Evolutionary conservation across 331 rosid genomes (phyloP).

Genomic region (Prunus yedoensis): DNA sequence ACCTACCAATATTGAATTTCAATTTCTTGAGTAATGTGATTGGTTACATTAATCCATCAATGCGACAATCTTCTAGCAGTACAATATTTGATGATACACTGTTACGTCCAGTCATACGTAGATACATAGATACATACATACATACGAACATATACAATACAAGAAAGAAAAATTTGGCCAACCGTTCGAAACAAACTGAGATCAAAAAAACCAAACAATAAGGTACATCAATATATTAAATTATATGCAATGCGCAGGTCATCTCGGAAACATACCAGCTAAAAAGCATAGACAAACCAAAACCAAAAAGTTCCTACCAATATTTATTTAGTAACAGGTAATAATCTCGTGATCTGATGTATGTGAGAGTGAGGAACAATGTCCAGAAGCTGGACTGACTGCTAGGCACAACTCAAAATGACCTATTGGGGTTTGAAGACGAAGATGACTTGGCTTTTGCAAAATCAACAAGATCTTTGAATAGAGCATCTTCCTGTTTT

Average conservation of each 20-base stretch:
- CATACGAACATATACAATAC: neutral
- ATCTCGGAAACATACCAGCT: conserved; percentile 28
- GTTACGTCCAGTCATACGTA: too few relatives aligned
- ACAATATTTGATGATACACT: neutral
- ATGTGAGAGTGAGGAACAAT: conserved; percentile 15
- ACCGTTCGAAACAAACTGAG: neutral
- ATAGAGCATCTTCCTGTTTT: conserved; percentile 69
- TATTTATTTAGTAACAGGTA: conserved; percentile 35
- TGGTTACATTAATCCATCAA: neutral
- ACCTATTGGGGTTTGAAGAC: conserved; percentile 55
- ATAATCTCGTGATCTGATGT: conserved; percentile 37
- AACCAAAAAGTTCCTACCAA: conserved; percentile 37
- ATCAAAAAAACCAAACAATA: conserved; percentile 12
- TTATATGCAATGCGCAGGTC: conserved; percentile 39
- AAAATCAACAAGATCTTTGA: conserved; percentile 72
- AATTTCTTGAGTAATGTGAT: neutral
- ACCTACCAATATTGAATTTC: neutral
- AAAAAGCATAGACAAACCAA: conserved; percentile 37
- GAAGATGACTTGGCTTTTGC: conserved; percentile 77
- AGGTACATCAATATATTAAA: conserved; percentile 34
- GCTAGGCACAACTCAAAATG: conserved; percentile 43
- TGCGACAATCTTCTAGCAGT: neutral
- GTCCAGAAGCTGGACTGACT: conserved; percentile 44
- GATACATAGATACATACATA: neutral
- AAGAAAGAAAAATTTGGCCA: neutral